Base-by-base conservation (phyloP, 176 grass and related monocot species). In the Oryza meridionalis region DNA sequence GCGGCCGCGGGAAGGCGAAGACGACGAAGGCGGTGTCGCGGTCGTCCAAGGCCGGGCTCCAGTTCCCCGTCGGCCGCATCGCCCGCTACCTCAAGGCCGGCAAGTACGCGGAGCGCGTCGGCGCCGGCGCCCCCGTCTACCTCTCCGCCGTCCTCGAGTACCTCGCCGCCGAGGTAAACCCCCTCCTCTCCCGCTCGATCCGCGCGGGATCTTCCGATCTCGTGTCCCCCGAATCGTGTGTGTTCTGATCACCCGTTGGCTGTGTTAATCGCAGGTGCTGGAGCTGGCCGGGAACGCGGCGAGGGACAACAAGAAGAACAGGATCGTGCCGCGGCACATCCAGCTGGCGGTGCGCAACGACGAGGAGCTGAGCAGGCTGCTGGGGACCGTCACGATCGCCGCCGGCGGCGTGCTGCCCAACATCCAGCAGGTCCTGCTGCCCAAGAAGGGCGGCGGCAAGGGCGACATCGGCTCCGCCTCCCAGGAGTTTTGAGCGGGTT, bases 81-180 rank as follows among this genome's bases (percentile, higher is more conserved):
- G 95, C 92, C 0, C 84, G 92, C 5, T 97, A 93, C 81, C 84
- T 97, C 51, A 97, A 97, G 91, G 86, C 89, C 47, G 92, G 93
- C 47, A 98, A 95, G 91, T 98, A 98, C 61, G 96, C 96, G 1
- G 93, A 98, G 89, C 90, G 93, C 51, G 96, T 98, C 15, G 96
- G 91, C 43, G 93, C 91, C 72, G 96, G 96, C 9, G 96, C 95
- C 7, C 95, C 95, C 33, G 95, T 97, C 6, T 97, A 97, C 88
- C 92, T 97, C 42, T 91, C 95, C 27, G 88, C 95, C 2, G 95
- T 97, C 62, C 95, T 97, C 22, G 92, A 97, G 84, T 97, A 97
- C 82, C 92, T 97, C 44, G 88, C 95, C 32, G 92, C 95, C 24
- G 92, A 97, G 95, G 95, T 97, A 88, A 88, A 80, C 7, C 8